These are phyloP conservation scores for Aspergillus steynii DNA, from an alignment of 495 filamentous ascomycete genomes.

Conservation along the genomic window DNA sequence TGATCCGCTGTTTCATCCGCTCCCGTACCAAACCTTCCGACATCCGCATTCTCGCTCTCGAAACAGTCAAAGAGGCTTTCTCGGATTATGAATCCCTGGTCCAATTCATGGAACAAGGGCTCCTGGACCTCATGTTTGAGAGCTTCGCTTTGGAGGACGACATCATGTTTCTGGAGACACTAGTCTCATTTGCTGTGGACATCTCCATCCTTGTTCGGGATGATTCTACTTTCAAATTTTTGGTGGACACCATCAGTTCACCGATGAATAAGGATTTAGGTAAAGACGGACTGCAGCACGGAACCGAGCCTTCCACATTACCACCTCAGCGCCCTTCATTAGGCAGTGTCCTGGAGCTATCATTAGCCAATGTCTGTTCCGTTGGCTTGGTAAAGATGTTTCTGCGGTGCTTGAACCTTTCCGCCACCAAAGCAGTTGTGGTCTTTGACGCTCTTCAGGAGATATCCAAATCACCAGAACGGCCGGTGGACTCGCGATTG, in stretches of 20 bases:
- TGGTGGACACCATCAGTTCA: conserved; percentile 36
- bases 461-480: conserved; percentile 40
- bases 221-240: conserved; percentile 32
- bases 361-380: conserved; percentile 44
- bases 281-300: conserved; percentile 24
- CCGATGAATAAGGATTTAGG: conserved; percentile 39
- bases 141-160: conserved; percentile 50
- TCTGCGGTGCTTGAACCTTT: conserved; percentile 42
- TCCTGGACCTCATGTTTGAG: conserved; percentile 43
- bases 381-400: conserved; percentile 47
- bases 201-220: conserved; percentile 31
- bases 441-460: conserved; percentile 40
- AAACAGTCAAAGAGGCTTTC: conserved; percentile 64
- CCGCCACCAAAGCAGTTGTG: conserved; percentile 38
- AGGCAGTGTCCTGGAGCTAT: conserved; percentile 36
- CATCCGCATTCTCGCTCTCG: conserved; percentile 67
- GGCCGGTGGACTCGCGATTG: conserved; percentile 66
- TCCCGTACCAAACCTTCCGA: conserved; percentile 61
- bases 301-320: conserved; percentile 20
- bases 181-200: conserved; percentile 46
- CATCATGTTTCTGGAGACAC: conserved; percentile 48
- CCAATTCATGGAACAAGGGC: conserved; percentile 35
- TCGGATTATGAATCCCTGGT: conserved; percentile 49
- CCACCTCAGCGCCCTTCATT: conserved; percentile 35
- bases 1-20: conserved; percentile 67